Percentiles rank a stretch among this genome's conserved stretches.
Evolutionary conservation across 306 rosid genomes (phyloP).

Genomic region (Myrica gale): DNA sequence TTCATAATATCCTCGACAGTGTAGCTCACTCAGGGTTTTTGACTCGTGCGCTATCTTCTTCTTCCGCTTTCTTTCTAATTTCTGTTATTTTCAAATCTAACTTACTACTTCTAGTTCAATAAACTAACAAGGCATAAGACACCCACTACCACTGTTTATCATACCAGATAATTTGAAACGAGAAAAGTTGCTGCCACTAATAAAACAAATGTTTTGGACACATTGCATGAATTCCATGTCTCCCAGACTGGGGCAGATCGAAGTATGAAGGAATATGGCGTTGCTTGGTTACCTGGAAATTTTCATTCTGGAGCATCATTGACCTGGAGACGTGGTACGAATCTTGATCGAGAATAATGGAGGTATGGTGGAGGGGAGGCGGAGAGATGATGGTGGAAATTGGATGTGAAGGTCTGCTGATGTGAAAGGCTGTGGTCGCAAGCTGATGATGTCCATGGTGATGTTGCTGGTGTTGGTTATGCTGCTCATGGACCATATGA

Average conservation of each 20-base stretch:
- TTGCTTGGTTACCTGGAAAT: slow-evolving; percentile 59
- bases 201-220: too few relatives aligned
- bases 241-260: background rate
- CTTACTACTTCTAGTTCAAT: too few relatives aligned
- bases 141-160: background rate
- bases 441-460: slow-evolving; percentile 48
- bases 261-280: background rate
- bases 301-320: slow-evolving; percentile 71
- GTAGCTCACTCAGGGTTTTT: too few relatives aligned
- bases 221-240: too few relatives aligned
- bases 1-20: too few relatives aligned
- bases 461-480: slow-evolving; percentile 37
- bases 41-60: too few relatives aligned
- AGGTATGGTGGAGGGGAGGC: slow-evolving; percentile 70
- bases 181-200: too few relatives aligned
- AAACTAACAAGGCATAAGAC: background rate
- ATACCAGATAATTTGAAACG: too few relatives aligned
- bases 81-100: too few relatives aligned
- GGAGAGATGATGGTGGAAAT: slow-evolving; percentile 74
- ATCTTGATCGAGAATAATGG: slow-evolving; percentile 75
- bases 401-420: slow-evolving; percentile 64
- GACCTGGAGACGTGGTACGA: slow-evolving; percentile 55
- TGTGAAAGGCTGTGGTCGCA: slow-evolving; percentile 57
- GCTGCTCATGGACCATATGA: slow-evolving; percentile 43
- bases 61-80: too few relatives aligned